Percentiles rank a stretch among this genome's conserved stretches.
Evolutionary conservation across 2,329 filamentous ascomycete genomes (phyloP).

Genomic region (Ceratocystis destructans): DNA sequence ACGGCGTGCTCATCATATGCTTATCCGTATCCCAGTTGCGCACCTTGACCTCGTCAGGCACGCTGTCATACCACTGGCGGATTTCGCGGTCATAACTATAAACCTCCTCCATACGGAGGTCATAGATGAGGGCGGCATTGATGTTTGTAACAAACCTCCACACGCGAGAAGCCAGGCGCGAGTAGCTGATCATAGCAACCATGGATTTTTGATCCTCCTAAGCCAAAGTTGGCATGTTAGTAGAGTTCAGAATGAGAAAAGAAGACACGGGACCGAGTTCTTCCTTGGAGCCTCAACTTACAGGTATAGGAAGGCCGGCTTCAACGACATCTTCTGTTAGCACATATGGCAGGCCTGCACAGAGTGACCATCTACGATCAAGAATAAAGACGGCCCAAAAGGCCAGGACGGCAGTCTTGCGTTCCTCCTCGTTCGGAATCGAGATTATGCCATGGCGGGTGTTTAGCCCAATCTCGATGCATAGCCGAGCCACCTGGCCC

Average conservation of each 20-base stretch:
- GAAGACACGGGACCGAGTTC: background rate
- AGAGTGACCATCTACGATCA: conserved; percentile 77
- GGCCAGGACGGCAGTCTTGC: conserved; percentile 52
- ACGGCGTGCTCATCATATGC: conserved; percentile 40
- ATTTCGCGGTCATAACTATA: conserved; percentile 72
- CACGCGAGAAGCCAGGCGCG: conserved; percentile 68
- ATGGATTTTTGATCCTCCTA: conserved; percentile 53
- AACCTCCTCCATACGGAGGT: conserved; percentile 60
- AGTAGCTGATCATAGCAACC: conserved; percentile 73
- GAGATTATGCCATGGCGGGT: conserved; percentile 57
- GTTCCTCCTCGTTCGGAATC: conserved; percentile 55
- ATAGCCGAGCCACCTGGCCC: conserved; percentile 67
- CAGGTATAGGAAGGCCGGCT: conserved; percentile 61
- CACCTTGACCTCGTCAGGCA: conserved; percentile 47
- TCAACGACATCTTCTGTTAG: conserved; percentile 80
- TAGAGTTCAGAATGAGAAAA: background rate
- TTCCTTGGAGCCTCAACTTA: conserved; percentile 31
- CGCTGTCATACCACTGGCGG: conserved; percentile 68
- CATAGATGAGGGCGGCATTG: conserved; percentile 45
- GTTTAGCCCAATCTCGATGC: conserved; percentile 71
- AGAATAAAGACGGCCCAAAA: conserved; percentile 83
- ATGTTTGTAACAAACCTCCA: conserved; percentile 68
- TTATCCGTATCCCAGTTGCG: conserved; percentile 45
- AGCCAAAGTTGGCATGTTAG: conserved; percentile 20
- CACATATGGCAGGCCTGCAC: conserved; percentile 75